These are phyloP conservation scores for Cercophora sp. DNA, from an alignment of 495 filamentous ascomycete genomes.

Conservation along the genomic window DNA sequence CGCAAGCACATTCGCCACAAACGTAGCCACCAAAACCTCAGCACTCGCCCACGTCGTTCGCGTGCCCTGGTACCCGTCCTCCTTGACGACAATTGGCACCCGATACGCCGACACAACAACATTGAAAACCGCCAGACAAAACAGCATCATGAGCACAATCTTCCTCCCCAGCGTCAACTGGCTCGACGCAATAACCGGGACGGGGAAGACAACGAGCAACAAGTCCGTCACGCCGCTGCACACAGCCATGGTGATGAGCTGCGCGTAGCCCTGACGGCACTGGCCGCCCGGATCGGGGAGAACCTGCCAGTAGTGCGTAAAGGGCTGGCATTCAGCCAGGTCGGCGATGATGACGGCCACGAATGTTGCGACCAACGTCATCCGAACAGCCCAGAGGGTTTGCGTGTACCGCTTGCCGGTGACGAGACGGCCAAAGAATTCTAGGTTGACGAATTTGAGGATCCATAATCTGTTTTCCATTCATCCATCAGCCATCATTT, in stretches of 20 bases:
- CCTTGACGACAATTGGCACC: conserved; percentile 62
- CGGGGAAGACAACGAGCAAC: conserved; percentile 78
- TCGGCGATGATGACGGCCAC: conserved; percentile 72
- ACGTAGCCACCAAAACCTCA: conserved; percentile 70
- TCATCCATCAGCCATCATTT: too few relatives aligned
- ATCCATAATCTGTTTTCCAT: conserved; percentile 85
- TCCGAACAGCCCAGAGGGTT: conserved; percentile 63
- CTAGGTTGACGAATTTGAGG: conserved; percentile 80
- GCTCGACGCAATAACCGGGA: conserved; percentile 74
- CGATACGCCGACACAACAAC: conserved; percentile 70
- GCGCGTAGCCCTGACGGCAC: conserved; percentile 76
- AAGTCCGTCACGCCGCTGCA: conserved; percentile 83
- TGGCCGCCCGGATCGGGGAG: conserved; percentile 76
- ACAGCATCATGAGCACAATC: conserved; percentile 62
- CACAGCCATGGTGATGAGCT: conserved; percentile 75
- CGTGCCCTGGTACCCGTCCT: conserved; percentile 62
- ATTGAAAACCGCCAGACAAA: conserved; percentile 70
- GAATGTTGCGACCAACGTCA: conserved; percentile 70
- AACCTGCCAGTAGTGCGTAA: conserved; percentile 84
- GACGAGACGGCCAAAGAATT: conserved; percentile 79
- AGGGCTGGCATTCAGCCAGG: conserved; percentile 79
- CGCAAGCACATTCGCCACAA: conserved; percentile 70
- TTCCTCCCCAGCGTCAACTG: conserved; percentile 61
- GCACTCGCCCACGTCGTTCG: conserved; percentile 72
- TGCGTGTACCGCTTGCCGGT: conserved; percentile 65